Percentiles rank a stretch among this genome's conserved stretches.
Evolutionary conservation across 2,329 filamentous ascomycete genomes (phyloP).

Genomic region (Colletotrichum horii): DNA sequence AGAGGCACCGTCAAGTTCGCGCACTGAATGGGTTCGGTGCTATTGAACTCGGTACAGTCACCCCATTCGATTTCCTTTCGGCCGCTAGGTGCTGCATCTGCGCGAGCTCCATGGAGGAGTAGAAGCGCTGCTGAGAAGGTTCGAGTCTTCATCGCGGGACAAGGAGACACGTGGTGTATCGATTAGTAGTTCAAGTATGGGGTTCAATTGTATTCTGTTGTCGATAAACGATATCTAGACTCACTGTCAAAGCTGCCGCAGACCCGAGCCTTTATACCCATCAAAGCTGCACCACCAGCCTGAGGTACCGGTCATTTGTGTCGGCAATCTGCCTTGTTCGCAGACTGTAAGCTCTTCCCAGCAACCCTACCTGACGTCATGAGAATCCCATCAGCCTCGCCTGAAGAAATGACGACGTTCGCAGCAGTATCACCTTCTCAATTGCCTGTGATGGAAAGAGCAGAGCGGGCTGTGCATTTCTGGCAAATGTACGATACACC

Average conservation of each 20-base stretch:
- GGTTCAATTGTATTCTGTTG: background rate
- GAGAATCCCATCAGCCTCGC: accelerated
- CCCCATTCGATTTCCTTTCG: background rate
- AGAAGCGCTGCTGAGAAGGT: background rate
- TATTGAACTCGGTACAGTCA: background rate
- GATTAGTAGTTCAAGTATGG: background rate
- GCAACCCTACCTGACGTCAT: background rate
- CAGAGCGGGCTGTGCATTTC: background rate
- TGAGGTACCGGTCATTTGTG: background rate
- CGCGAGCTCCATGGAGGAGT: background rate
- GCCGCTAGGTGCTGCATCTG: background rate
- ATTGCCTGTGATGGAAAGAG: accelerated
- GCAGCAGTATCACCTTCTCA: accelerated
- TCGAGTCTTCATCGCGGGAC: background rate
- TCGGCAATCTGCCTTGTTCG: background rate
- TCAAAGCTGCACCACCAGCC: background rate
- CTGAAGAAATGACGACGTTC: background rate
- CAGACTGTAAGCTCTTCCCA: background rate
- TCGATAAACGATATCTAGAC: background rate
- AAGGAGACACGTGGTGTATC: accelerated
- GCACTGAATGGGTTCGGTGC: slow-evolving; percentile 33
- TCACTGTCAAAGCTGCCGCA: accelerated
- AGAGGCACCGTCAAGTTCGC: slow-evolving; percentile 41
- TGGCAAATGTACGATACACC: background rate
- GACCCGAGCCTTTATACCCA: background rate